Evolutionary conservation across 1,139 yeast genomes (phyloP).

Genomic region (Tardiomyces digboiensis): DNA sequence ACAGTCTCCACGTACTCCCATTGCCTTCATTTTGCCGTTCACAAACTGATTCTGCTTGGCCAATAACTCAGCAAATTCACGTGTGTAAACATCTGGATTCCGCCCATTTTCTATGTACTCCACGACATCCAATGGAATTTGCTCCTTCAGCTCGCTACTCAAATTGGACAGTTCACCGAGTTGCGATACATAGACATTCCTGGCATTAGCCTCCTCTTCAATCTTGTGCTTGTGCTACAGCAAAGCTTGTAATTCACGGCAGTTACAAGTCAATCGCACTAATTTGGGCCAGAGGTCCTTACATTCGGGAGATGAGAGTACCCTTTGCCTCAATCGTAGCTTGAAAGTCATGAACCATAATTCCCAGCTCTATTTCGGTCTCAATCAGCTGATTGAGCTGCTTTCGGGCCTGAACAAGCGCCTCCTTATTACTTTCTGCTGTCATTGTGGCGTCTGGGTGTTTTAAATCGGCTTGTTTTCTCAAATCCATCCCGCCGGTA

Average conservation of each 20-base stretch:
- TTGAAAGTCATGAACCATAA: slow-evolving; percentile 86
- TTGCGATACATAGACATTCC: neutral
- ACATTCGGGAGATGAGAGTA: slow-evolving; percentile 35
- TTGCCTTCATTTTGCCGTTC: slow-evolving; percentile 57
- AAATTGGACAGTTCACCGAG: neutral
- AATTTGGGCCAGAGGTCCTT: no score
- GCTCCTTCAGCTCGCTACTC: neutral
- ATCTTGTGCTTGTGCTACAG: slow-evolving; percentile 13
- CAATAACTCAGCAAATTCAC: slow-evolving; percentile 92
- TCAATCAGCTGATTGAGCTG: slow-evolving; percentile 70
- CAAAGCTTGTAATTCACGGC: no score
- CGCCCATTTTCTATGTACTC: slow-evolving; percentile 84
- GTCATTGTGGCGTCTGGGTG: neutral
- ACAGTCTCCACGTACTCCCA: slow-evolving; percentile 6
- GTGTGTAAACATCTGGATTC: slow-evolving; percentile 92
- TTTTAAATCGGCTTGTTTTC: no score
- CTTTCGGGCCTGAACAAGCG: slow-evolving; percentile 35
- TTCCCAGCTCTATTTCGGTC: slow-evolving; percentile 79
- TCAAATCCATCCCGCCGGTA: no score
- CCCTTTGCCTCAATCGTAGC: slow-evolving; percentile 63
- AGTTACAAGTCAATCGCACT: no score
- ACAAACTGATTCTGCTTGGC: slow-evolving; percentile 81
- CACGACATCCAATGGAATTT: slow-evolving; percentile 24
- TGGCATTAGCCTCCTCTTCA: slow-evolving; percentile 1
- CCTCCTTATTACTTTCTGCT: neutral